These are phyloP conservation scores for Tricholoma saponaceum DNA, from an alignment of 768 basidiomycete species.

Conservation along the genomic window DNA sequence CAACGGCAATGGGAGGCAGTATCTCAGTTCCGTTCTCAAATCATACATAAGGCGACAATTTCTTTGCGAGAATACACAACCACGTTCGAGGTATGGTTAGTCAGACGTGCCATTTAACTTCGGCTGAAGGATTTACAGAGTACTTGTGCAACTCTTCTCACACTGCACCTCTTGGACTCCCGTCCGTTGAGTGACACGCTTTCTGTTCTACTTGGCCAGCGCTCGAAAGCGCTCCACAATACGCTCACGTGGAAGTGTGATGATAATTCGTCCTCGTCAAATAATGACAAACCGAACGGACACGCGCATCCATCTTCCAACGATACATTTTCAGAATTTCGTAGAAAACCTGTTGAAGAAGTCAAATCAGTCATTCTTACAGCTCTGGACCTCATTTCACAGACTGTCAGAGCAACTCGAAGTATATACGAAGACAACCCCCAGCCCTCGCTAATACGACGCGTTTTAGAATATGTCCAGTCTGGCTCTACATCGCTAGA, in stretches of 20 bases:
- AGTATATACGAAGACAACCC: constrained; percentile 47
- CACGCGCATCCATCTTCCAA: constrained; percentile 19
- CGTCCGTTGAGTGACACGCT: constrained; percentile 73
- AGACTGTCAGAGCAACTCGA: constrained; percentile 55
- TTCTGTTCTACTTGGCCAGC: constrained; percentile 65
- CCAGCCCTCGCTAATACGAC: constrained; percentile 45
- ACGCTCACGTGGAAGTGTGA: constrained; percentile 33
- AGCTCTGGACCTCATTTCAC: constrained; percentile 50
- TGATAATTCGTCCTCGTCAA: constrained; percentile 2
- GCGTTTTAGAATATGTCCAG: constrained; percentile 61
- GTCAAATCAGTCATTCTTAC: constrained; percentile 51
- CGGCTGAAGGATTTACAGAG: constrained; percentile 38
- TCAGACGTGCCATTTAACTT: neutral
- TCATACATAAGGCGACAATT: constrained; percentile 81
- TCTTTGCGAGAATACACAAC: constrained; percentile 61
- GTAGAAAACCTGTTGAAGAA: constrained; percentile 38
- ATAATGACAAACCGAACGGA: constrained; percentile 29
- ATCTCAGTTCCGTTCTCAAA: constrained; percentile 82
- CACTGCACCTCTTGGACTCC: constrained; percentile 87
- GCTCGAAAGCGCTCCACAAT: constrained; percentile 52
- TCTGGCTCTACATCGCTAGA: constrained; percentile 32
- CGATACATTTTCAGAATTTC: constrained; percentile 14
- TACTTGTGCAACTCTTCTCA: constrained; percentile 72
- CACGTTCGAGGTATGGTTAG: constrained; percentile 47
- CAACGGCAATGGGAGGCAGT: constrained; percentile 94